These are phyloP conservation scores for Verticillium klebahnii DNA, from an alignment of 2,329 filamentous ascomycete species.

Conservation along the genomic window DNA sequence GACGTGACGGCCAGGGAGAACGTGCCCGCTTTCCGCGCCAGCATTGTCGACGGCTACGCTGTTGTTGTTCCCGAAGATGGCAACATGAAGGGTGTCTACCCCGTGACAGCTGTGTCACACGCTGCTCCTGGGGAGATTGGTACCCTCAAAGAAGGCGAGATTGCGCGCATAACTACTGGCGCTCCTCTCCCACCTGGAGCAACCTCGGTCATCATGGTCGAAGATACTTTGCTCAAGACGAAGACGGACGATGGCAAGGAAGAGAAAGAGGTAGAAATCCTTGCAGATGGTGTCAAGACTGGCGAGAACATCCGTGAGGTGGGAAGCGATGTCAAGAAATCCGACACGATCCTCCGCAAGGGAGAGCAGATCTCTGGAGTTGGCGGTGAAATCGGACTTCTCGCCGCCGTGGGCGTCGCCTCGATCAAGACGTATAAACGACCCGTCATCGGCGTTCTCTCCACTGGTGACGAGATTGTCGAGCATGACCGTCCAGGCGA, in stretches of 20 bases:
- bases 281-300: constrained; percentile 67
- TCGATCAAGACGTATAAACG: constrained; percentile 69
- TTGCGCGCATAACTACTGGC: constrained; percentile 90
- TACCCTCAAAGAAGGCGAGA: constrained; percentile 64
- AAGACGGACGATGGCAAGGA: constrained; percentile 77
- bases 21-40: constrained; percentile 90
- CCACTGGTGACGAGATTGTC: constrained; percentile 92
- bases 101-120: constrained; percentile 82
- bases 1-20: constrained; percentile 76
- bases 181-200: constrained; percentile 85
- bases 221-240: constrained; percentile 76
- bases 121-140: constrained; percentile 68
- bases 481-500: constrained; percentile 59
- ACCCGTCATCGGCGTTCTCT: constrained; percentile 80
- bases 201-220: constrained; percentile 93
- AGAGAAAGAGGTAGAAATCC: constrained; percentile 82
- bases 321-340: constrained; percentile 76
- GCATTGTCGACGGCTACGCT: constrained; percentile 96
- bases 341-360: constrained; percentile 64
- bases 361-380: constrained; percentile 81
- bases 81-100: constrained; percentile 73
- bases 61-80: constrained; percentile 62
- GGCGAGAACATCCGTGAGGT: constrained; percentile 90
- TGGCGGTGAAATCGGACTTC: constrained; percentile 85
- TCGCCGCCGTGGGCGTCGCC: constrained; percentile 76